Evolutionary conservation across 2,329 filamentous ascomycete genomes (phyloP), one percentile per base, ranked within the genome.

Genomic region (Fusarium papillatum): DNA sequence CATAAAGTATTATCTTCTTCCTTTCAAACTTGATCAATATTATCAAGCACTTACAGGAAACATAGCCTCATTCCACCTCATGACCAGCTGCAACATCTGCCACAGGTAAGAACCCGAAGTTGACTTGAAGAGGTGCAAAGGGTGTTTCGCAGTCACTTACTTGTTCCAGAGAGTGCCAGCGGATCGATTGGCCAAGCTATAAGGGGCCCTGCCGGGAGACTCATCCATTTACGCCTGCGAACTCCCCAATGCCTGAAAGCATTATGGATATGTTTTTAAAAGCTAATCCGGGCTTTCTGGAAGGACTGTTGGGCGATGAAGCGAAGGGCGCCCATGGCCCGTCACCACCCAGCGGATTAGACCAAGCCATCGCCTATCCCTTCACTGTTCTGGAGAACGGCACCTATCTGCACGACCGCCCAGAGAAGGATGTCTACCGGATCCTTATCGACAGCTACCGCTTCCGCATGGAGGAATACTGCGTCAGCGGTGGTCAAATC

Each of bases 111-210:
- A 80, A 9, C 76, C 79, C 0, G 71, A 80, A 22, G 78, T 82
- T 16, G 69, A 64, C 13, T 14, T 48, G 7, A 14, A 26, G 46
- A 50, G 22, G 14, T 50, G 46, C 17, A 78, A 86, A 50, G 86
- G 84, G 71, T 72, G 80, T 63, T 90, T 88, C 78, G 84, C 85
- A 0, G 82, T 84, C 0, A 81, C 75, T 31, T 91, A 91, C 81
- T 91, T 91, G 89, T 83, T 88, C 87, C 50, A 83, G 83, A 29
- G 84, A 86, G 41, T 91, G 89, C 81, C 86, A 90, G 78, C 88
- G 86, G 72, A 77, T 80, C 2, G 84, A 90, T 77, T 91, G 87
- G 87, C 87, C 88, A 73, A 31, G 19, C 4, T 88, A 91, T 80
- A 88, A 88, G 76, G 85, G 84, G 69, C 71, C 78, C 11, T 90